Evolutionary conservation across 176 grass and related monocot species (phyloP).

Genomic region (Hordeum vulgare): DNA sequence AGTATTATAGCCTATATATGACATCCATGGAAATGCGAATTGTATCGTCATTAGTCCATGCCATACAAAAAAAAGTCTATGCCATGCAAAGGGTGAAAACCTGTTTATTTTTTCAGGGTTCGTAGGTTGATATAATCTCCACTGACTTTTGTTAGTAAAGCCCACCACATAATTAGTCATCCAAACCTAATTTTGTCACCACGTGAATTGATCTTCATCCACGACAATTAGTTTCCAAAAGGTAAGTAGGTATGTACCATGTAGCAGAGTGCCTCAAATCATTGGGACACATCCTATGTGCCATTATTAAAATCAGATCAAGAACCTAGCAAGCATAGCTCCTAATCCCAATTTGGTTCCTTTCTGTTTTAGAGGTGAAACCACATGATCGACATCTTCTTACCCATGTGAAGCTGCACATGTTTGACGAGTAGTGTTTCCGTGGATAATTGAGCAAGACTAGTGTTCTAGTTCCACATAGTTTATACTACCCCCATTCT

Average conservation of each 20-base stretch:
- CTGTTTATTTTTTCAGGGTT: too few relatives aligned
- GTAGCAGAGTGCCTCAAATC: constrained; percentile 19
- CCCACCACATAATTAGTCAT: too few relatives aligned
- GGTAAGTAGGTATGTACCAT: neutral
- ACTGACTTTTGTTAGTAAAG: too few relatives aligned
- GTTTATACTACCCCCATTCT: neutral
- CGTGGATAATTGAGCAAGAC: neutral
- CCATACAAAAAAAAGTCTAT: too few relatives aligned
- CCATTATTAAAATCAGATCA: constrained; percentile 32
- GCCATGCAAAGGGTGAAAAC: too few relatives aligned
- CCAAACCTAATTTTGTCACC: too few relatives aligned
- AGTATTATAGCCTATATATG: too few relatives aligned
- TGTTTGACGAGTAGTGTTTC: neutral
- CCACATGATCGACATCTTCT: neutral
- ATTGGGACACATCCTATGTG: neutral
- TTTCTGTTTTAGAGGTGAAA: neutral
- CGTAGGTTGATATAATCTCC: too few relatives aligned
- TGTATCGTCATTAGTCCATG: too few relatives aligned
- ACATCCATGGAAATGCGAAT: too few relatives aligned
- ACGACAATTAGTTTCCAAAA: too few relatives aligned
- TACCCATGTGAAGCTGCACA: neutral
- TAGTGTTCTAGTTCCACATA: neutral
- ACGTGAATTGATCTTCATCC: too few relatives aligned
- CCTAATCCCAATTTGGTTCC: neutral
- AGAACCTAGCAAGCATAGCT: neutral